Percentiles rank a stretch among this genome's conserved stretches.
phyloP scores from a whole-genome alignment of 1,284 basidiomycete species.

The Leccinum idahoense region DNA sequence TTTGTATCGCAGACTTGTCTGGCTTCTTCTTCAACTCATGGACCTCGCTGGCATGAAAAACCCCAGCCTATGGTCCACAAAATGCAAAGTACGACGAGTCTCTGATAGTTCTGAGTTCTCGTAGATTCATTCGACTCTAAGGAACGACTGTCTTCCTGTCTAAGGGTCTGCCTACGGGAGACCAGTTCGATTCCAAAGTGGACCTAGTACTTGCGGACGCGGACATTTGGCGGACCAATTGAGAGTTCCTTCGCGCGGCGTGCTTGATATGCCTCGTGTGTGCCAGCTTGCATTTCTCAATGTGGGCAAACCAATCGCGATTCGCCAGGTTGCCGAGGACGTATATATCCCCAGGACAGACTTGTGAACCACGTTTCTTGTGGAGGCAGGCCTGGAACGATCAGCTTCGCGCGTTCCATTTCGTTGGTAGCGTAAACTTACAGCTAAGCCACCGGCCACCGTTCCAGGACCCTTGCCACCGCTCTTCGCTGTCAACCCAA shows the following conservation, averaged over 20 bases:
- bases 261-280: background rate
- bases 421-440: no score
- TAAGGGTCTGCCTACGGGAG: no score
- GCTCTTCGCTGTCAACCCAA: no score
- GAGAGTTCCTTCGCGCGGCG: no score
- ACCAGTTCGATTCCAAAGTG: background rate
- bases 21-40: background rate
- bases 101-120: background rate
- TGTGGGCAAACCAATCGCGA: background rate
- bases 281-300: background rate
- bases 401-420: background rate
- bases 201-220: no score
- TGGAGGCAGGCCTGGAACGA: background rate
- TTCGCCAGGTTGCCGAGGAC: background rate
- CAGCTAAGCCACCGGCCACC: background rate
- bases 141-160: no score
- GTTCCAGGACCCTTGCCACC: background rate
- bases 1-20: background rate
- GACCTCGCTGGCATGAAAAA: no score
- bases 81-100: background rate
- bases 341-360: background rate
- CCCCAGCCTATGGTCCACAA: no score
- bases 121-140: background rate
- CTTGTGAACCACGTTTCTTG: background rate
- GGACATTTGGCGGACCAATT: no score